Evolutionary conservation across 2,329 filamentous ascomycete genomes (phyloP).

Genomic region (Rhinocladiella similis): DNA sequence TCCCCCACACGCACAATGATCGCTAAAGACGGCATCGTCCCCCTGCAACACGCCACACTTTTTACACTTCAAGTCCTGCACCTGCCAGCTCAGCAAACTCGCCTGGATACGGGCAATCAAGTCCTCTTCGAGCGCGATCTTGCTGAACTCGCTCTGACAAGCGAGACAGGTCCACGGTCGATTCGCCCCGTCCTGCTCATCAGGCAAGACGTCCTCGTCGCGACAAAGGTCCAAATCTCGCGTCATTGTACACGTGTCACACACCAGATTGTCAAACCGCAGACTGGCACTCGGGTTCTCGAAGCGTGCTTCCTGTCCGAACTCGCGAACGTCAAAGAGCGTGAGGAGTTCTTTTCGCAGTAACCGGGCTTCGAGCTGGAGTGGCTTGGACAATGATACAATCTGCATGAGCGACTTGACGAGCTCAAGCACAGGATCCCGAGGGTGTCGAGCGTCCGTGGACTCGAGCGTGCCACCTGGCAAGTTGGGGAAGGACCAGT

Average conservation of each 20-base stretch:
- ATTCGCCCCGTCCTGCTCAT: slow-evolving; percentile 35
- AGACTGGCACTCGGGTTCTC: slow-evolving; percentile 79
- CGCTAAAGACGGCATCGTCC: slow-evolving; percentile 79
- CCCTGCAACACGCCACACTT: slow-evolving; percentile 63
- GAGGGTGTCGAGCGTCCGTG: slow-evolving; percentile 35
- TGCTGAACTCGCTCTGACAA: slow-evolving; percentile 74
- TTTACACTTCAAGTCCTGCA: slow-evolving; percentile 85
- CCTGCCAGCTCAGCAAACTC: slow-evolving; percentile 75
- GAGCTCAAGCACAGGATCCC: slow-evolving; percentile 81
- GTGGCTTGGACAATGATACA: slow-evolving; percentile 71
- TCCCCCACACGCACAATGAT: slow-evolving; percentile 92
- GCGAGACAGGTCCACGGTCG: slow-evolving; percentile 73
- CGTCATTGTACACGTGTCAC: slow-evolving; percentile 85
- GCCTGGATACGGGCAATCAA: slow-evolving; percentile 76
- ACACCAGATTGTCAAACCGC: slow-evolving; percentile 73
- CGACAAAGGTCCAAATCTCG: slow-evolving; percentile 90
- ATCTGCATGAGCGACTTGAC: slow-evolving; percentile 94
- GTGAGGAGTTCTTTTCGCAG: slow-evolving; percentile 85
- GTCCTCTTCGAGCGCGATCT: slow-evolving; percentile 79
- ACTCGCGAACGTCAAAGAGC: slow-evolving; percentile 93
- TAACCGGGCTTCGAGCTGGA: slow-evolving; percentile 73
- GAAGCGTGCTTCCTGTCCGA: slow-evolving; percentile 84
- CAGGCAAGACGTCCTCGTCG: slow-evolving; percentile 75
- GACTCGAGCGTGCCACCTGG: slow-evolving; percentile 43
- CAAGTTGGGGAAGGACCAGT: slow-evolving; percentile 80